phyloP scores from a whole-genome alignment of 805 yeast genomes.

The Cyberlindnera xishuangbannaensis region DNA sequence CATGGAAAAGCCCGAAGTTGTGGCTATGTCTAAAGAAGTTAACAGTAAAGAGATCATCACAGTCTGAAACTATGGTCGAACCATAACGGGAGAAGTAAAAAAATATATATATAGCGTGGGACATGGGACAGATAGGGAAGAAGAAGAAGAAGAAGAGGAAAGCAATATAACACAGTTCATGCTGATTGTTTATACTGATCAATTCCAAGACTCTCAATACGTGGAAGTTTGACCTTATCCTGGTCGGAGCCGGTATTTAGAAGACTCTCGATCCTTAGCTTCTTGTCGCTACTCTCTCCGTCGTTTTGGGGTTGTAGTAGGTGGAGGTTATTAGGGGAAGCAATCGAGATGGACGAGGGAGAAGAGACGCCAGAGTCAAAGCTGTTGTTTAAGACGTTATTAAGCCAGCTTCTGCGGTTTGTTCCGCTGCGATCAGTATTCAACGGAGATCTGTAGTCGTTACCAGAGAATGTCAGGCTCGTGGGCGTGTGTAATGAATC shows the following conservation, averaged over 20 bases:
- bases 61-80: no score
- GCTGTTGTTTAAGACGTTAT: conserved; percentile 15
- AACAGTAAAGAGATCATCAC: no score
- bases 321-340: conserved; percentile 8
- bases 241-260: conserved; percentile 11
- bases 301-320: conserved; percentile 4
- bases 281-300: conserved; percentile 10
- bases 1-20: no score
- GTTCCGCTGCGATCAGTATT: conserved; percentile 3
- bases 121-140: no score
- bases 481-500: conserved; percentile 13
- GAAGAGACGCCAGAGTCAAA: conserved; percentile 8
- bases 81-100: no score
- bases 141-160: no score
- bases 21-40: no score
- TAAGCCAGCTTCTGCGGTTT: conserved; percentile 17
- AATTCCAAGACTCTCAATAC: conserved; percentile 20
- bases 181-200: no score
- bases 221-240: conserved; percentile 16
- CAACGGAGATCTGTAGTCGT: conserved; percentile 9
- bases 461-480: conserved; percentile 3
- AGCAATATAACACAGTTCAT: no score
- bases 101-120: no score
- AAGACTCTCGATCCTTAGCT: conserved; percentile 18
- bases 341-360: conserved; percentile 6